A percentile compares a stretch with the other conserved stretches of the same genome.
phyloP scores from a whole-genome alignment of 2,329 filamentous ascomycete species.

The Fusarium foetens region DNA sequence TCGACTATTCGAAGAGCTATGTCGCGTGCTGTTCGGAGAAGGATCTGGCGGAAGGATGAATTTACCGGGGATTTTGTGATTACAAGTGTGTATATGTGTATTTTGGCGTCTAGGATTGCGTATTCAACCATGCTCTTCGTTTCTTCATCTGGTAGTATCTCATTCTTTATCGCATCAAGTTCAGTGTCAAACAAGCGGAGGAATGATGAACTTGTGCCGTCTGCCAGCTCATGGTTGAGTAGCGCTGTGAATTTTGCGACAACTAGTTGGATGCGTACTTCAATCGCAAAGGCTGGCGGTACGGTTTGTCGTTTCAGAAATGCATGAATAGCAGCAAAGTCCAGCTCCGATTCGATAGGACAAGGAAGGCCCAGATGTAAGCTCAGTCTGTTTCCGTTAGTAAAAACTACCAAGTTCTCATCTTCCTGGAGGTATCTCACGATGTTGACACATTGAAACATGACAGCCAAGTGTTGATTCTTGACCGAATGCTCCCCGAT shows the following conservation, averaged over 20 bases:
- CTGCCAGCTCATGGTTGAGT: slow-evolving; percentile 18
- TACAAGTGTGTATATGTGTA: slow-evolving; percentile 27
- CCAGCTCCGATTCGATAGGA: slow-evolving; percentile 21
- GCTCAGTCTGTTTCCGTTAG: slow-evolving; percentile 4
- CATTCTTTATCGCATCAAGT: slow-evolving; percentile 16
- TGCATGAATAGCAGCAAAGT: slow-evolving; percentile 22
- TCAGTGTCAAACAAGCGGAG: slow-evolving; percentile 29
- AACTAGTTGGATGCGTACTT: slow-evolving; percentile 25
- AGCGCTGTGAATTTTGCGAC: slow-evolving; percentile 30
- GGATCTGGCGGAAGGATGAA: slow-evolving; percentile 20
- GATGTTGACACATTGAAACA: slow-evolving; percentile 32
- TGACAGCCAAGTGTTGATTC: slow-evolving; percentile 28
- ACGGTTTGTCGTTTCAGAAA: slow-evolving; percentile 21
- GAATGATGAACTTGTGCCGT: slow-evolving; percentile 18
- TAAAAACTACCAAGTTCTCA: fast-evolving
- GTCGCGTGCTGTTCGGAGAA: slow-evolving; percentile 14
- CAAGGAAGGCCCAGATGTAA: slow-evolving; percentile 26
- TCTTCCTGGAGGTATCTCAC: not conserved
- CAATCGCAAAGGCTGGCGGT: not conserved
- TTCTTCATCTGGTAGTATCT: not conserved
- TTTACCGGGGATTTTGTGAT: slow-evolving; percentile 10
- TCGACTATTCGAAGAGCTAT: slow-evolving; percentile 23
- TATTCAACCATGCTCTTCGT: slow-evolving; percentile 16
- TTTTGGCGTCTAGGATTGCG: slow-evolving; percentile 18
- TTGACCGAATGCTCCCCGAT: slow-evolving; percentile 14